Evolutionary conservation across 352 stramenopile genomes (phyloP).

Genomic region (Phytophthora fragariae): DNA sequence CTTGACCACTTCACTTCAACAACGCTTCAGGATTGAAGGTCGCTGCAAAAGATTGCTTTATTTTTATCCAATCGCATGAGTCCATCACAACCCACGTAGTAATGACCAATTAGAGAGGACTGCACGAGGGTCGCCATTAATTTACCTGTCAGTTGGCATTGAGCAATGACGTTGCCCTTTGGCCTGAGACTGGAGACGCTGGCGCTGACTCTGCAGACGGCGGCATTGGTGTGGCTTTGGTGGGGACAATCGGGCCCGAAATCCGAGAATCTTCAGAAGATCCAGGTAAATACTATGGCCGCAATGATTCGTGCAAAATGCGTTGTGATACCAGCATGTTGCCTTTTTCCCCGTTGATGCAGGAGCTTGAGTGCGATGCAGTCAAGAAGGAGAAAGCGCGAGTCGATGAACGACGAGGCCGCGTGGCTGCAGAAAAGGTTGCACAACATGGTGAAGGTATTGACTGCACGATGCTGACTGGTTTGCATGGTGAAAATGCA

Average conservation of each 20-base stretch:
- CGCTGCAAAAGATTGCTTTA: slow-evolving; percentile 8
- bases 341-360: neutral
- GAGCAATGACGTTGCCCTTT: slow-evolving; percentile 30
- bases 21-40: slow-evolving; percentile 12
- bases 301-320: neutral
- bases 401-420: slow-evolving; percentile 64
- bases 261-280: slow-evolving; percentile 9
- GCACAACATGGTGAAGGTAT: neutral
- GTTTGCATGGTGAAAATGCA: neutral
- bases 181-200: slow-evolving; percentile 36
- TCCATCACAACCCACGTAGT: slow-evolving; percentile 7
- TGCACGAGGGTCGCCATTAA: slow-evolving; percentile 30
- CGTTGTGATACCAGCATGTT: slow-evolving; percentile 8
- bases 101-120: slow-evolving; percentile 25
- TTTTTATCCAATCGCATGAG: slow-evolving; percentile 26
- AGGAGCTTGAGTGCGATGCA: slow-evolving; percentile 50
- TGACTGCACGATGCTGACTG: slow-evolving; percentile 5
- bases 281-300: slow-evolving; percentile 20
- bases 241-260: slow-evolving; percentile 15
- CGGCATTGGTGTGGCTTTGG: slow-evolving; percentile 42
- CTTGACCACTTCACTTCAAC: slow-evolving; percentile 23
- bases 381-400: slow-evolving; percentile 65
- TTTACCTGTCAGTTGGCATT: slow-evolving; percentile 8
- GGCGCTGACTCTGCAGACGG: slow-evolving; percentile 41
- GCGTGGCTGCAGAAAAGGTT: slow-evolving; percentile 76